Base-by-base conservation (phyloP, 2,329 filamentous ascomycete species). In the Beauveria caledonica region DNA sequence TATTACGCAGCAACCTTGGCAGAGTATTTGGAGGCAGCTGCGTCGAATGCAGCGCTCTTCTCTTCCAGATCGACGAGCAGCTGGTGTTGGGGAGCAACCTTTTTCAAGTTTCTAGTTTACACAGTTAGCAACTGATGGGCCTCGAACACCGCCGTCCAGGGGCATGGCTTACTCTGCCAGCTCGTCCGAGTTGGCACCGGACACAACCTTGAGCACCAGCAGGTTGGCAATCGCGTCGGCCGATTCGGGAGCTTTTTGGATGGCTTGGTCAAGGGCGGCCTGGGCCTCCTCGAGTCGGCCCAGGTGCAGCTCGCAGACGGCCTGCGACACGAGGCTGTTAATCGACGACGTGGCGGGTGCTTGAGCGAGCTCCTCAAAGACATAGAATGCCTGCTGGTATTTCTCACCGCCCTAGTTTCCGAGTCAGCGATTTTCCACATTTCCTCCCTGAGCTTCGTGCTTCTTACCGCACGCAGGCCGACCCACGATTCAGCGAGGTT, bases 401-500 rank as follows among this genome's bases (percentile, higher is more conserved):
- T 91, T 94, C 67, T 96, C 92, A 66, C 92, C 92, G 70, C 93
- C 93, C 88, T 96, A 63, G 17, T 29, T 27, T 58, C 7, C 36
- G 44, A 29, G 62, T 77, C 65, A 74, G 69, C 17, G 21, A 33
- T 25, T 56, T 33, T 19, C 15, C 19, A 33, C 3, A 7, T 10
- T 42, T 23, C 9, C 39, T 39, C 33, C 15, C n/a, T 6, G 11
- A 8, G 19, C 15, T 9, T 17, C 19, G 0, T 39, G 51, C 17
- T 29, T 29, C 54, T 77, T 82, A 94, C 91, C 74, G 93, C 79
- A 73, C 94, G 83, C 74, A 97, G 75, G 29, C 92, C 92, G 64
- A 96, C 89, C 94, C 93, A 99, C 8, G 90, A 90, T 77, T 99
- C 94, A 8, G 92, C 92, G 65, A 99, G 77, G 74, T 99, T 97